Evolutionary conservation across 2,329 filamentous ascomycete genomes (phyloP).

Genomic region (Neonectria ditissima): DNA sequence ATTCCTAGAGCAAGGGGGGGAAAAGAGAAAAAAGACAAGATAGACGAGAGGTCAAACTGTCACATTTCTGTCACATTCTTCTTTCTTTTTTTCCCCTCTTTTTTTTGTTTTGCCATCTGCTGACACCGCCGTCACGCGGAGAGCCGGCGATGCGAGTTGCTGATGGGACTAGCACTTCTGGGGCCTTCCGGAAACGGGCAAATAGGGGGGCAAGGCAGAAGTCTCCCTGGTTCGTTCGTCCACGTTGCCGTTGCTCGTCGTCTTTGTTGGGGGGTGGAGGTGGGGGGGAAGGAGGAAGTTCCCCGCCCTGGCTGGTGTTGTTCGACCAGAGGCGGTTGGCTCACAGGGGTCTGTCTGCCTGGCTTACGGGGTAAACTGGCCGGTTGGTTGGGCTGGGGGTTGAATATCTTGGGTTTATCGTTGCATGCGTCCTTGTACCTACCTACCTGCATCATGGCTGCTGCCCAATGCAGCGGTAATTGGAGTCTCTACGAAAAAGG

Average conservation of each 20-base stretch:
- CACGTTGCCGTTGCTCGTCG: too few relatives aligned
- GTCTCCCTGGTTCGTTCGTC: neutral
- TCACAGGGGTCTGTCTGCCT: neutral
- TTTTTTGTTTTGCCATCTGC: slow-evolving; percentile 11
- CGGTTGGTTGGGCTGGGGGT: too few relatives aligned
- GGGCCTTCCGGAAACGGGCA: slow-evolving; percentile 1
- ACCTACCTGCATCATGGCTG: neutral
- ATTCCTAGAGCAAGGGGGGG: too few relatives aligned
- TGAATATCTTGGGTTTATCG: neutral
- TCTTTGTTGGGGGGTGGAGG: too few relatives aligned
- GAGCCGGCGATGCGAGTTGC: slow-evolving; percentile 11
- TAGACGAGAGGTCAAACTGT: neutral
- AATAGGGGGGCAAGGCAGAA: neutral
- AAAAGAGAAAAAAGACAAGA: too few relatives aligned
- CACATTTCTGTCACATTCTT: neutral
- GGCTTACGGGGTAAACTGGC: neutral
- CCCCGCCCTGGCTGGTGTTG: neutral
- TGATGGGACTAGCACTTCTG: slow-evolving; percentile 10
- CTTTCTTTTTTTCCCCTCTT: too few relatives aligned
- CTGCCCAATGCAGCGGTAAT: neutral
- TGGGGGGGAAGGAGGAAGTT: too few relatives aligned
- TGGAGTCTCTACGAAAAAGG: neutral
- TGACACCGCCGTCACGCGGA: slow-evolving; percentile 5
- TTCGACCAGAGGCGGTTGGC: neutral
- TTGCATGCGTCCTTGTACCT: neutral